Evolutionary conservation across 768 basidiomycete species (phyloP).

Genomic region (Podaxis sp.): DNA sequence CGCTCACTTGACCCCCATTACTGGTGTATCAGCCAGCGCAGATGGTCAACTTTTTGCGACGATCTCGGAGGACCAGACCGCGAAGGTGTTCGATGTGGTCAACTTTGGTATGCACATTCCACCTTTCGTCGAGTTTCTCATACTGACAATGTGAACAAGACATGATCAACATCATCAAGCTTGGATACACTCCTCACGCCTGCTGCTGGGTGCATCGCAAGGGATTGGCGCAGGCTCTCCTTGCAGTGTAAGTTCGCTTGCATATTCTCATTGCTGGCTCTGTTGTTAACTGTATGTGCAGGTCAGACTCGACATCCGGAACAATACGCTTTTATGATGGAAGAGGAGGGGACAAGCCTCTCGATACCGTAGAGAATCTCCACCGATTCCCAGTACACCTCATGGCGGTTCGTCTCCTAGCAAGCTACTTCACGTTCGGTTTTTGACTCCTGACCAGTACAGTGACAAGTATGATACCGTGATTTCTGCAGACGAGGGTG

Average conservation of each 20-base stretch:
- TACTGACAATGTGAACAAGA: slow-evolving; percentile 46
- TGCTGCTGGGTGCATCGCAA: slow-evolving; percentile 95
- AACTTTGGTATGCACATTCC: slow-evolving; percentile 81
- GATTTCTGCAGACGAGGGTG: slow-evolving; percentile 90
- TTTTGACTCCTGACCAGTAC: slow-evolving; percentile 53
- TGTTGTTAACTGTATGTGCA: slow-evolving; percentile 32
- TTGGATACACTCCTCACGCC: slow-evolving; percentile 81
- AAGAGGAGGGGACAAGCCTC: slow-evolving; percentile 76
- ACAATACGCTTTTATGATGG: slow-evolving; percentile 90
- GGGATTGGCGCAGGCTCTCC: slow-evolving; percentile 82
- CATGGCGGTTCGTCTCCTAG: slow-evolving; percentile 66
- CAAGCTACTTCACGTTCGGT: neutral
- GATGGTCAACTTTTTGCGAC: slow-evolving; percentile 94
- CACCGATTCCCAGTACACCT: slow-evolving; percentile 90
- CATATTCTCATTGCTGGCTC: neutral
- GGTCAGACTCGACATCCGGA: slow-evolving; percentile 76
- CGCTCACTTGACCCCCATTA: slow-evolving; percentile 80
- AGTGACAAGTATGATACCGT: slow-evolving; percentile 89
- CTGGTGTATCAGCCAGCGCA: slow-evolving; percentile 80
- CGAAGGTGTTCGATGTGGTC: slow-evolving; percentile 95
- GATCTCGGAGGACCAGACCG: slow-evolving; percentile 86
- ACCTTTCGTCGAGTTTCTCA: neutral
- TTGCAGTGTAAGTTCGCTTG: slow-evolving; percentile 70
- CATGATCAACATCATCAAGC: slow-evolving; percentile 98
- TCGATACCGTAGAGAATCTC: slow-evolving; percentile 73